A percentile compares a stretch with the other conserved stretches of the same genome.
Evolutionary conservation across 176 grass and related monocot species (phyloP).

Genomic region (Oropetium thomaeum): DNA sequence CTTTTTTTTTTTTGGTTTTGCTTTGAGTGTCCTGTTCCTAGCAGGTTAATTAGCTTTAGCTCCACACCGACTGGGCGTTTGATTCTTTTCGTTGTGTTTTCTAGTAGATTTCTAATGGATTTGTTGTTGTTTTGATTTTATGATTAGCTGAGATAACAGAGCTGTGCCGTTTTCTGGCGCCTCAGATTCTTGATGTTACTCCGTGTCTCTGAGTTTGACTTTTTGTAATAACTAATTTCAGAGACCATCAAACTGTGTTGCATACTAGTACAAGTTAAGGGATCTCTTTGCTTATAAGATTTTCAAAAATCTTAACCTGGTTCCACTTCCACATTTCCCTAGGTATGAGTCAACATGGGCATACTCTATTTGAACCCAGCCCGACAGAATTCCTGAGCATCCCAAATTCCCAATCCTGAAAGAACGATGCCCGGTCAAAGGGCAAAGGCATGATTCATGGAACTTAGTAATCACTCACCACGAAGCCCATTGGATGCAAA

Average conservation of each 20-base stretch:
- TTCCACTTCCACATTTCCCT: too few species aligned
- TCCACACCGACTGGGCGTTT: too few species aligned
- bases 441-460: not conserved
- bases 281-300: too few species aligned
- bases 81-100: not conserved
- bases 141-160: slow-evolving; percentile 14
- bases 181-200: too few species aligned
- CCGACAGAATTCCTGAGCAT: too few species aligned
- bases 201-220: too few species aligned
- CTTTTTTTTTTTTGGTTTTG: too few species aligned
- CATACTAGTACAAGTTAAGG: too few species aligned
- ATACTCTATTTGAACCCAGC: not conserved
- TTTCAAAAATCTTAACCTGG: too few species aligned
- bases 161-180: slow-evolving; percentile 8
- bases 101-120: not conserved
- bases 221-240: too few species aligned
- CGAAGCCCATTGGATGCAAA: not conserved
- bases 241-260: too few species aligned
- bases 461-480: not conserved
- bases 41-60: slow-evolving; percentile 8
- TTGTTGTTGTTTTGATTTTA: not conserved
- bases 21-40: not conserved
- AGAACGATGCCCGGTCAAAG: not conserved
- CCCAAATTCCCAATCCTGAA: not conserved
- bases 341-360: too few species aligned